A percentile compares a stretch with the other conserved stretches of the same genome.
phyloP scores from a whole-genome alignment of 495 filamentous ascomycete genomes.

The Viridothelium virens region DNA sequence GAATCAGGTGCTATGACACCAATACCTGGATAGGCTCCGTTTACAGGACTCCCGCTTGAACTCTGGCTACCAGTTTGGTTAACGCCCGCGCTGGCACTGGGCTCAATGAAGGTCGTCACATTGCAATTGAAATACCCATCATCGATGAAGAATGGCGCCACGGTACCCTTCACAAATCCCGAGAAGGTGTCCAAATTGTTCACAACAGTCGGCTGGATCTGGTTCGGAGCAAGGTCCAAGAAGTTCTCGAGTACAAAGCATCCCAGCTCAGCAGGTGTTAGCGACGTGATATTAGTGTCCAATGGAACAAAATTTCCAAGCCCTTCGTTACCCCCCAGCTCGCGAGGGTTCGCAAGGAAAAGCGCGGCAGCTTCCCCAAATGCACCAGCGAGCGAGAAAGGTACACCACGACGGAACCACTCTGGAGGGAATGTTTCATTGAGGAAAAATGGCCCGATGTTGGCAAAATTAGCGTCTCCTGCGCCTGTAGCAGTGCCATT shows the following conservation, averaged over 20 bases:
- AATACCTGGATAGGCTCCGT: slow-evolving; percentile 19
- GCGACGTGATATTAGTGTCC: slow-evolving; percentile 2
- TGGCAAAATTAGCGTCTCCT: slow-evolving; percentile 18
- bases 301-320: slow-evolving; percentile 27
- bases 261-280: slow-evolving; percentile 17
- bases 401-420: slow-evolving; percentile 21
- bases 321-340: slow-evolving; percentile 25
- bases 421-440: slow-evolving; percentile 27
- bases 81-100: slow-evolving; percentile 16
- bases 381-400: slow-evolving; percentile 19
- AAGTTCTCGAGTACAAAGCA: slow-evolving; percentile 26
- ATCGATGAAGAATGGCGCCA: slow-evolving; percentile 23
- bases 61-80: slow-evolving; percentile 12
- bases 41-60: slow-evolving; percentile 20
- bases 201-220: slow-evolving; percentile 17
- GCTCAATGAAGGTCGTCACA: slow-evolving; percentile 16
- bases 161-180: slow-evolving; percentile 22
- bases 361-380: slow-evolving; percentile 15
- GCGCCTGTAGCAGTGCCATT: slow-evolving; percentile 23
- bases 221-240: slow-evolving; percentile 21
- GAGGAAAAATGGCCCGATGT: slow-evolving; percentile 29
- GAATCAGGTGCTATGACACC: slow-evolving; percentile 19
- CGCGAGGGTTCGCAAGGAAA: slow-evolving; percentile 20
- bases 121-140: slow-evolving; percentile 26
- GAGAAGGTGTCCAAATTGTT: slow-evolving; percentile 19